Evolutionary conservation across 352 stramenopile species (phyloP).

Genomic region (Phytophthora quininea): DNA sequence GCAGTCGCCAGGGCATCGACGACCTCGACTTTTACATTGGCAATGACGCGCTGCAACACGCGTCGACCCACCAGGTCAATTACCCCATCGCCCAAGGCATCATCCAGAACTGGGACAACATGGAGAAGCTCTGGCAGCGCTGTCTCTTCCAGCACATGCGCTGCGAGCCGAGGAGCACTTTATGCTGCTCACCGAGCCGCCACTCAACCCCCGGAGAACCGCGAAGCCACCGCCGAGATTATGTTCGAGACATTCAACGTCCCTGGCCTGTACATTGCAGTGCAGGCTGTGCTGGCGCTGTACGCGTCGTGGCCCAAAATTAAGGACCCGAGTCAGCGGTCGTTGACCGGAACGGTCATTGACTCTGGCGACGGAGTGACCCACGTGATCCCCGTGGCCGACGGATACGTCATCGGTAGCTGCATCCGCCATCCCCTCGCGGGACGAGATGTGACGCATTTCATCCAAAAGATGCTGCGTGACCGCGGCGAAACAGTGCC

Average conservation of each 20-base stretch:
- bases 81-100: slow-evolving; percentile 89
- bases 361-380: slow-evolving; percentile 95
- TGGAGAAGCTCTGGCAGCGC: slow-evolving; percentile 95
- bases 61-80: slow-evolving; percentile 93
- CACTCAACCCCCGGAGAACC: slow-evolving; percentile 96
- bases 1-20: slow-evolving; percentile 90
- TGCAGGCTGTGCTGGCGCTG: slow-evolving; percentile 94
- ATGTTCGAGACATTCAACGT: slow-evolving; percentile 98
- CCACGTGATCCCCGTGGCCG: slow-evolving; percentile 94
- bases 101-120: slow-evolving; percentile 95
- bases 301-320: slow-evolving; percentile 94
- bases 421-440: slow-evolving; percentile 96
- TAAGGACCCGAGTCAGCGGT: slow-evolving; percentile 84
- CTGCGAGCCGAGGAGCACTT: slow-evolving; percentile 95
- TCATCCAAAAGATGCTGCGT: slow-evolving; percentile 94
- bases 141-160: slow-evolving; percentile 94
- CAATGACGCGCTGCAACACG: slow-evolving; percentile 91
- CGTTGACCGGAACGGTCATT: slow-evolving; percentile 94
- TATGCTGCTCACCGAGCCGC: slow-evolving; percentile 91
- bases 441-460: slow-evolving; percentile 94
- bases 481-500: slow-evolving; percentile 92
- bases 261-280: slow-evolving; percentile 94
- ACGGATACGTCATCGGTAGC: slow-evolving; percentile 95
- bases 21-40: slow-evolving; percentile 97
- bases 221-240: slow-evolving; percentile 95